Evolutionary conservation across 2,329 filamentous ascomycete species (phyloP).

Genomic region (Aspergillus transmontanensis): DNA sequence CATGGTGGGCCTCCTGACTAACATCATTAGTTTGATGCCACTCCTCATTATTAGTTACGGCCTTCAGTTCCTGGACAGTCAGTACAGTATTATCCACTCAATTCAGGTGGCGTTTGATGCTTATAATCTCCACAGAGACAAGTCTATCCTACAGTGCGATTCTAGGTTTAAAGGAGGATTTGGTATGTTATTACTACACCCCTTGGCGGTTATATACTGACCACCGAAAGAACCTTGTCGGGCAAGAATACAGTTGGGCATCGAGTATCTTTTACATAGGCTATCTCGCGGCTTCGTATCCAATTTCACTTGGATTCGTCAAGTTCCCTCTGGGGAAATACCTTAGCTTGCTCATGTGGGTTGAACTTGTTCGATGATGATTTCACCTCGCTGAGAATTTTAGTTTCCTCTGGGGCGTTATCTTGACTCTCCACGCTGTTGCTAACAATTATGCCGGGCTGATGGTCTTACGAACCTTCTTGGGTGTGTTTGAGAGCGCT

Average conservation of each 20-base stretch:
- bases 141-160: slow-evolving; percentile 20
- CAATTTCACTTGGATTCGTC: slow-evolving; percentile 36
- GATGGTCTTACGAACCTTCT: slow-evolving; percentile 43
- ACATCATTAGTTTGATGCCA: slow-evolving; percentile 19
- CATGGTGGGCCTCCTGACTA: not conserved
- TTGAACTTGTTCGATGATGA: not conserved
- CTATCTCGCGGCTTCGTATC: slow-evolving; percentile 34
- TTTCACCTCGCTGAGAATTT: not conserved
- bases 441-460: slow-evolving; percentile 38
- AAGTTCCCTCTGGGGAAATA: slow-evolving; percentile 37
- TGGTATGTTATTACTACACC: slow-evolving; percentile 4
- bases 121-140: slow-evolving; percentile 12
- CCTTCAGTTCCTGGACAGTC: slow-evolving; percentile 35
- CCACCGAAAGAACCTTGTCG: slow-evolving; percentile 11
- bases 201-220: not conserved
- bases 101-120: not conserved
- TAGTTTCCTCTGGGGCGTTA: slow-evolving; percentile 31
- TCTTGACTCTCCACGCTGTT: slow-evolving; percentile 33
- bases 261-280: slow-evolving; percentile 30
- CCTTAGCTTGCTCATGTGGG: slow-evolving; percentile 24
- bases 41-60: slow-evolving; percentile 21
- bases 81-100: not conserved
- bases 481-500: slow-evolving; percentile 44
- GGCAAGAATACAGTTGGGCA: slow-evolving; percentile 25
- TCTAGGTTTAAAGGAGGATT: slow-evolving; percentile 16